Conservation (phyloP, 768 basidiomycete species). For the Serendipita sp. region DNA sequence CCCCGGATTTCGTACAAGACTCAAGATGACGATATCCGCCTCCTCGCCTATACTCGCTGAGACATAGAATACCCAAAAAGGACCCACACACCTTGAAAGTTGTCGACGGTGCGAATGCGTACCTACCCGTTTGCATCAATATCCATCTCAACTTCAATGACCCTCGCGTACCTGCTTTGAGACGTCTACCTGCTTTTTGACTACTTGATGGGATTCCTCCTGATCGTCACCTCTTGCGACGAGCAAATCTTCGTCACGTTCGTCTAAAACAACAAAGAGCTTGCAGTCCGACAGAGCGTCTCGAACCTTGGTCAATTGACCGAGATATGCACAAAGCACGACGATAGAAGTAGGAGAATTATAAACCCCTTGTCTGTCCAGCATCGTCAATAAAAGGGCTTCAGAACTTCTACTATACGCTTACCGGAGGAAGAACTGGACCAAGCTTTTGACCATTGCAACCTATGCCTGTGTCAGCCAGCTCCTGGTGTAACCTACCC, state of each 20-base stretch:
- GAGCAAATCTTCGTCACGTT: slow-evolving; percentile 43
- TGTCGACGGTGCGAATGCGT: slow-evolving; percentile 56
- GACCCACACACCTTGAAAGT: slow-evolving; percentile 37
- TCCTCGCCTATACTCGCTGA: not conserved
- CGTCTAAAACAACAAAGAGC: slow-evolving; percentile 51
- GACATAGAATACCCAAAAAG: slow-evolving; percentile 21
- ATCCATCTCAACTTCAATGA: not conserved
- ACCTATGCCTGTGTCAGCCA: slow-evolving; percentile 28
- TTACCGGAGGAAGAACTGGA: slow-evolving; percentile 31
- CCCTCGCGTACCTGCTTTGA: slow-evolving; percentile 31
- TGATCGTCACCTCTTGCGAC: slow-evolving; percentile 25
- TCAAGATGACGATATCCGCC: slow-evolving; percentile 47
- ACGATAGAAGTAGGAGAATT: slow-evolving; percentile 32
- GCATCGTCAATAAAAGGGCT: not conserved
- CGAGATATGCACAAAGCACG: slow-evolving; percentile 37
- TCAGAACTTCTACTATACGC: not conserved
- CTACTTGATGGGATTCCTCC: slow-evolving; percentile 18
- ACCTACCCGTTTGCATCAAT: slow-evolving; percentile 27
- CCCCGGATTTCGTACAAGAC: slow-evolving; percentile 56
- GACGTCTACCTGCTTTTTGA: slow-evolving; percentile 32
- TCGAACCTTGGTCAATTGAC: slow-evolving; percentile 31
- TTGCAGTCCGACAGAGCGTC: slow-evolving; percentile 24
- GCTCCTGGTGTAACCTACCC: slow-evolving; percentile 15
- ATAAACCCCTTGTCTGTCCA: slow-evolving; percentile 30
- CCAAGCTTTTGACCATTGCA: slow-evolving; percentile 35